Conservation (phyloP, 1,284 basidiomycete species). For the Rhodotorula sp. region DNA sequence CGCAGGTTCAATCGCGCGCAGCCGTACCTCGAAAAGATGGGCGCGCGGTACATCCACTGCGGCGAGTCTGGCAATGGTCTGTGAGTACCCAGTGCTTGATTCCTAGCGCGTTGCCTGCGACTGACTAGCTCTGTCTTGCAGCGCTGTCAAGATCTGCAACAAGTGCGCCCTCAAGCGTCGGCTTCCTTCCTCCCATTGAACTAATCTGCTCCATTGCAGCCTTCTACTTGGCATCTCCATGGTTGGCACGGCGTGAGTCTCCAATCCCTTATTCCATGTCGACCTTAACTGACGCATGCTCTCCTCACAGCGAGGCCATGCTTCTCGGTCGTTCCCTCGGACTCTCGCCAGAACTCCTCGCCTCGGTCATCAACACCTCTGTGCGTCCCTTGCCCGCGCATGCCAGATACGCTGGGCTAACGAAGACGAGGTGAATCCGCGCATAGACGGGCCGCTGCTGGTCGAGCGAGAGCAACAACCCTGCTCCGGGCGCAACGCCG, state of each 20-base stretch:
- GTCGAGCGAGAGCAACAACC: slow-evolving; percentile 83
- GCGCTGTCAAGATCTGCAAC: slow-evolving; percentile 82
- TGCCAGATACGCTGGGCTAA: too few species aligned
- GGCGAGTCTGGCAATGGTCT: slow-evolving; percentile 79
- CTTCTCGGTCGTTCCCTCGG: slow-evolving; percentile 75
- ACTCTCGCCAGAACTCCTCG: slow-evolving; percentile 69
- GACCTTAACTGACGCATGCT: background rate
- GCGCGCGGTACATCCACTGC: slow-evolving; percentile 76
- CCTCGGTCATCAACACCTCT: slow-evolving; percentile 77
- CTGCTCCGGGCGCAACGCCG: slow-evolving; percentile 71
- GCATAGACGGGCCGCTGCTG: slow-evolving; percentile 61
- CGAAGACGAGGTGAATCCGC: too few species aligned
- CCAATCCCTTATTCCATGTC: background rate
- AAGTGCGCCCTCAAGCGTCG: too few species aligned
- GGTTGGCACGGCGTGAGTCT: slow-evolving; percentile 44
- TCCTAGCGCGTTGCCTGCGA: too few species aligned
- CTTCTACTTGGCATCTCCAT: slow-evolving; percentile 47
- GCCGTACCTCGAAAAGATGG: slow-evolving; percentile 66
- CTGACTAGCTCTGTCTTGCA: background rate
- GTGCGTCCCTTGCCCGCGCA: slow-evolving; percentile 59
- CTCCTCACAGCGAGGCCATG: slow-evolving; percentile 69
- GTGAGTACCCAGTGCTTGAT: slow-evolving; percentile 12
- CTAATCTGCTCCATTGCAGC: slow-evolving; percentile 9
- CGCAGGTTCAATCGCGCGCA: slow-evolving; percentile 57
- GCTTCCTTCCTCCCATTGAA: too few species aligned